These are phyloP conservation scores for Cystobasidium tubakii DNA, from an alignment of 768 basidiomycete genomes.

Conservation along the genomic window DNA sequence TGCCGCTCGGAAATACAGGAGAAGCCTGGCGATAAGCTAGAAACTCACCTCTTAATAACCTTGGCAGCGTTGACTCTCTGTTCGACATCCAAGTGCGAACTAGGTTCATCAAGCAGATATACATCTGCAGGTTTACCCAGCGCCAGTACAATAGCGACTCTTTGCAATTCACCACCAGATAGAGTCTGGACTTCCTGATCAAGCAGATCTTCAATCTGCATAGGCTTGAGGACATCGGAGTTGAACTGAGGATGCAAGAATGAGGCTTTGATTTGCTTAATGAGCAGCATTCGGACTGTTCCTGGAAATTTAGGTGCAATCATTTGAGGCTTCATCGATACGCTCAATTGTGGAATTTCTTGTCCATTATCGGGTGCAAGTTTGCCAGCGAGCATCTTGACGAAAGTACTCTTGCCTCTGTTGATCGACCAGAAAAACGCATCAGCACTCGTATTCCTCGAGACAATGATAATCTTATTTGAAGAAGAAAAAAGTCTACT, in stretches of 20 bases:
- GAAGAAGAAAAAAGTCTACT: background rate
- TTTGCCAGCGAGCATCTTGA: conserved; percentile 88
- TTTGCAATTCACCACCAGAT: conserved; percentile 95
- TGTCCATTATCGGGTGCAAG: conserved; percentile 62
- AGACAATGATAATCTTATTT: background rate
- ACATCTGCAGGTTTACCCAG: conserved; percentile 68
- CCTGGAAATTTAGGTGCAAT: conserved; percentile 97
- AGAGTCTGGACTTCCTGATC: conserved; percentile 98
- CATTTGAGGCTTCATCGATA: conserved; percentile 97
- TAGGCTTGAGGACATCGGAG: conserved; percentile 93
- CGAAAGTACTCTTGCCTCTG: conserved; percentile 85
- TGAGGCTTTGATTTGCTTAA: conserved; percentile 88
- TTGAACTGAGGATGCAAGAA: conserved; percentile 99
- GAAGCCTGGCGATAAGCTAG: no score
- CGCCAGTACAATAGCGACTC: conserved; percentile 91
- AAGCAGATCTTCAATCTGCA: conserved; percentile 87
- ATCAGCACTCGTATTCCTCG: background rate
- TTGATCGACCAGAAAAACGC: conserved; percentile 4
- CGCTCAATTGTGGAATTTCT: conserved; percentile 65
- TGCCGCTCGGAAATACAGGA: no score
- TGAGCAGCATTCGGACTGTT: conserved; percentile 84
- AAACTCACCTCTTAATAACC: conserved; percentile 87
- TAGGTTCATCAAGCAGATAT: conserved; percentile 91
- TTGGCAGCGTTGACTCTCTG: conserved; percentile 98
- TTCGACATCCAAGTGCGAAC: conserved; percentile 91